Base-by-base conservation (phyloP, 331 rosid species). In the Rosa hybrid region DNA sequence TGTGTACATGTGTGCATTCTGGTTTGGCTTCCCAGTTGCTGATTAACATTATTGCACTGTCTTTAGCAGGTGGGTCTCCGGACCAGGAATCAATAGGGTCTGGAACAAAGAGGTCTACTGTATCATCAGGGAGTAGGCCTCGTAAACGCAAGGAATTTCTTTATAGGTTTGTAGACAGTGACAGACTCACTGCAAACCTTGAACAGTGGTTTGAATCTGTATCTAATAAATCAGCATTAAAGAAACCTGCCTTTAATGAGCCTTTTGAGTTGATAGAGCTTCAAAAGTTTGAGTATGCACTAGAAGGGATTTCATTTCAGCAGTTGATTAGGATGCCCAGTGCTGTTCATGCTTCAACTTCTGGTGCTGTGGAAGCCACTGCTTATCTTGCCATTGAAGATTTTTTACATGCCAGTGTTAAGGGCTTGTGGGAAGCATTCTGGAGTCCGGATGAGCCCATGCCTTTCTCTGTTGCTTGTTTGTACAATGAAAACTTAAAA, bases 341-440 rank as follows among this genome's bases (percentile, higher is more conserved):
- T 87, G 92, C 97, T 57, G 87, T 91, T 69, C 87, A 91, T 77
- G 89, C 98, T 82, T 92, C 98, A 57, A 87, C 98, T 56, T 95
- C 97, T 27, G 94, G 93, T 85, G 92, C 91, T 68, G 86, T 87
- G 21, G 98, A 92, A 86, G 97, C 94, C 72, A 95, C 97, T 81
- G 92, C 97, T 73, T 91, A 86, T 86, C 92, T 95, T 82, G 99
- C 98, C 3, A 77, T 86, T 72, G 99, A 96, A 85, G 99, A 96
- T 85, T 96, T 96, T 83, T 91, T 96, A 63, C 98, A 96, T 86
- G 98, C 99, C 9, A 80, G 98, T 84, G 83, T 88, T 67, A 96
- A 91, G 83, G 97, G 98, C 62, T 88, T 96, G 86, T 96, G 99
- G 98, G 98, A 93, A 86, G 93, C 96, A 50, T 96, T 96, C 86